Evolutionary conservation across 106 monocot genomes (phyloP).

Genomic region (Alisma plantagoaquatica): DNA sequence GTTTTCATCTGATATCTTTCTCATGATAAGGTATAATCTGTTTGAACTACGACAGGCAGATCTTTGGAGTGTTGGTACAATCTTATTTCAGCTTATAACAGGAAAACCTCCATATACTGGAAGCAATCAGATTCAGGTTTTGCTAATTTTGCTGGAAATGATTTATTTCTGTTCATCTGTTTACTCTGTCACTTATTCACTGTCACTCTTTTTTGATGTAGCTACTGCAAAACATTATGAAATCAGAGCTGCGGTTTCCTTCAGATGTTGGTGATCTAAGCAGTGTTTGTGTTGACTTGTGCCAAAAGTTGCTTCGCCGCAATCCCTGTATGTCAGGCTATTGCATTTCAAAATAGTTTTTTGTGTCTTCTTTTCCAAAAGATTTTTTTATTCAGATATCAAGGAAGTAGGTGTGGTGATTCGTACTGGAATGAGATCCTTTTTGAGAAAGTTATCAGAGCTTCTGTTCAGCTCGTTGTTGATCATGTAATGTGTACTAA

Average conservation of each 20-base stretch:
- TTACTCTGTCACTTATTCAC: too few relatives aligned
- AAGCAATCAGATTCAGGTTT: slow-evolving; percentile 78
- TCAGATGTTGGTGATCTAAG: slow-evolving; percentile 43
- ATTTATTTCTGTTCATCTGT: slow-evolving; percentile 13
- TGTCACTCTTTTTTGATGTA: slow-evolving; percentile 23
- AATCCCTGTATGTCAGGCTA: slow-evolving; percentile 92
- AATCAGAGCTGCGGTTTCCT: slow-evolving; percentile 64
- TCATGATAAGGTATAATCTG: background rate
- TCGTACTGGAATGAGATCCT: too few relatives aligned
- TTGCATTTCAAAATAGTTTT: too few relatives aligned
- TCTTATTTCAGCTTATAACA: slow-evolving; percentile 33
- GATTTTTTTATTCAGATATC: too few relatives aligned
- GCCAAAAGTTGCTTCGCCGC: slow-evolving; percentile 66
- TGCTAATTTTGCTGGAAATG: background rate
- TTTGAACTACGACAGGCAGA: slow-evolving; percentile 19
- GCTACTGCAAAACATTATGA: slow-evolving; percentile 84
- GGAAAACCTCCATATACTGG: slow-evolving; percentile 85
- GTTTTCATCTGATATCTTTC: background rate
- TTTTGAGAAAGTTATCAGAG: too few relatives aligned
- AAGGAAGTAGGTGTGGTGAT: too few relatives aligned
- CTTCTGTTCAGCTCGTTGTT: too few relatives aligned
- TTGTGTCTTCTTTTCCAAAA: too few relatives aligned
- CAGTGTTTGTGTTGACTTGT: slow-evolving; percentile 77
- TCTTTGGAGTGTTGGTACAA: slow-evolving; percentile 30
- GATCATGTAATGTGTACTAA: too few relatives aligned